These are phyloP conservation scores for Alternaria sp. DNA, from an alignment of 2,329 filamentous ascomycete genomes.

Conservation along the genomic window DNA sequence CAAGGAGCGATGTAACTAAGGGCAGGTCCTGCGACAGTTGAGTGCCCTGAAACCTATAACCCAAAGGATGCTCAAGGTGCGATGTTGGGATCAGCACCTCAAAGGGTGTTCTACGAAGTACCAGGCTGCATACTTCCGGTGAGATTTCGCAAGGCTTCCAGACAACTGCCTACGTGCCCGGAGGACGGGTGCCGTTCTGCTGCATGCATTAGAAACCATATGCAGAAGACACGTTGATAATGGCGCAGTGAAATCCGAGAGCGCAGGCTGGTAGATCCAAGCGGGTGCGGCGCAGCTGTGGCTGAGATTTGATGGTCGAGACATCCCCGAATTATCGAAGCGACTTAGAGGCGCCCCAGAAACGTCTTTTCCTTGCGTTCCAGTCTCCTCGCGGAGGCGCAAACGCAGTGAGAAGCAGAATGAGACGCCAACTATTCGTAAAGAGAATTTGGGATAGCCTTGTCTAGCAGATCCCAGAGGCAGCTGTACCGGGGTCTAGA, in stretches of 20 bases:
- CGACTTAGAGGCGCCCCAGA: neutral
- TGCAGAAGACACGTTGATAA: neutral
- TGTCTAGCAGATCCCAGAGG: neutral
- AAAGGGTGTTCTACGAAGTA: neutral
- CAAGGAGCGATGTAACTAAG: neutral
- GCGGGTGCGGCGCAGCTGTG: neutral
- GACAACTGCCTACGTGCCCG: neutral
- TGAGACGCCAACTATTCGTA: neutral
- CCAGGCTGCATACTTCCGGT: neutral
- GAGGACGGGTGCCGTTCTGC: neutral
- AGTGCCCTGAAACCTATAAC: neutral
- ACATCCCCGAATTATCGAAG: neutral
- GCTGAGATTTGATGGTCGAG: neutral
- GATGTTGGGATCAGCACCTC: neutral
- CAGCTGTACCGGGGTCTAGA: conserved; percentile 1
- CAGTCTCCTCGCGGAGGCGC: neutral
- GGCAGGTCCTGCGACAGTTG: neutral
- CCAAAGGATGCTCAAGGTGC: neutral
- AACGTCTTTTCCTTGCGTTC: neutral
- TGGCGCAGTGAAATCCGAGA: neutral
- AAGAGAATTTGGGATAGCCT: neutral
- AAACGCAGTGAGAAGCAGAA: neutral
- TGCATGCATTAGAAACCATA: neutral
- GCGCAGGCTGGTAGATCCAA: neutral
- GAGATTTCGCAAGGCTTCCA: neutral